Base-by-base conservation (phyloP, 176 grass and related monocot species). In the Phoenix roebelenii region DNA sequence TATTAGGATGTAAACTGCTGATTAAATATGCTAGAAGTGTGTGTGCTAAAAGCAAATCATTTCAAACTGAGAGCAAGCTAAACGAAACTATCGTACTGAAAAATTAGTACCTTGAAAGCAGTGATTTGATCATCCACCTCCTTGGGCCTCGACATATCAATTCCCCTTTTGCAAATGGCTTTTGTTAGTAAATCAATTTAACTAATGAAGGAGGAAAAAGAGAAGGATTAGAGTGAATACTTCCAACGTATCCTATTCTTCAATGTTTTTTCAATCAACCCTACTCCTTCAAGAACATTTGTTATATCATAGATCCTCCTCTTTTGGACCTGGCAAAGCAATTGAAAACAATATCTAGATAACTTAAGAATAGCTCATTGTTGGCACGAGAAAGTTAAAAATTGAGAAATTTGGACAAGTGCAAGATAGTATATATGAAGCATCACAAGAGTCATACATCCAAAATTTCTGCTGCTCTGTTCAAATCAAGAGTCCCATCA, bases 301-400 rank as follows among this genome's bases (percentile, higher is more conserved):
- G 90, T 95, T 79, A 95, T 95, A 60, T 95, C 90, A 87, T 95
- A 95, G 59, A 95, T 90, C 77, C 90, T 89, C 74, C 90, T 81
- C 68, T 95, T 95, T 72, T 95, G 86, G 49, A 95, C 90, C 90
- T 95, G 69, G 17, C 77, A 61, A 53, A 51, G 61, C 23, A 44
- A 23, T 44, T 14, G 10, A 14, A 44, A 44, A 44, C 1, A 44
- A 44, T 14, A 12, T 44, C 35, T 44, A 44, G 35, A 44, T 1
- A 44, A 44, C 9, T 44, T 14, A 44, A 44, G 35, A 10, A 44
- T 10, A 44, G 9, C 35, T 44, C 10, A 44, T 44, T 44, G 9
- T 44, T 14, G 35, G 14, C 18, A n/a, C 15, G 54, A 53, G 58
- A 22, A 49, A 49, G 20, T 16, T 29, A 20, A 70, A 32, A 55